Conservation (phyloP, 2,329 filamentous ascomycete genomes). For the Chaetomium strumarium region DNA sequence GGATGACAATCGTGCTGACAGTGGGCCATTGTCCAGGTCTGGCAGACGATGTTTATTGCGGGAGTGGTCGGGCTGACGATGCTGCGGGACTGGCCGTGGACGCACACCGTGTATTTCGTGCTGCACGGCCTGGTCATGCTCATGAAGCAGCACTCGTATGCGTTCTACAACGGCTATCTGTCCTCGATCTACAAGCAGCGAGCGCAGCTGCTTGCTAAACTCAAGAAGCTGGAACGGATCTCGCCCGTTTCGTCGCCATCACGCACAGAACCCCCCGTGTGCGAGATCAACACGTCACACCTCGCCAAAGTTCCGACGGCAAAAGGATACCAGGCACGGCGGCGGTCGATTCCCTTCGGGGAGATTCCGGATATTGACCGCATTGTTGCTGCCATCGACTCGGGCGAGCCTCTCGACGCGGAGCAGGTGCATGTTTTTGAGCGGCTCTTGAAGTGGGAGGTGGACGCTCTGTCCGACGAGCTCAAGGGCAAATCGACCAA, state of each 20-base stretch:
- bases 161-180: constrained; percentile 71
- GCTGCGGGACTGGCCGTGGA: constrained; percentile 74
- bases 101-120: constrained; percentile 72
- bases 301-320: constrained; percentile 38
- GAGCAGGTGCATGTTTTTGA: constrained; percentile 60
- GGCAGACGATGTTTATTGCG: constrained; percentile 61
- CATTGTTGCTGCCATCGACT: constrained; percentile 57
- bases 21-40: constrained; percentile 40
- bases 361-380: constrained; percentile 47
- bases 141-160: constrained; percentile 80
- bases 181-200: constrained; percentile 54
- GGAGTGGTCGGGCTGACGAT: constrained; percentile 60
- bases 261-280: constrained; percentile 35
- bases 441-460: constrained; percentile 60
- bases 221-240: constrained; percentile 53
- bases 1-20: neutral
- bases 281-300: constrained; percentile 41
- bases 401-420: constrained; percentile 51
- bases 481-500: constrained; percentile 56
- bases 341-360: constrained; percentile 32
- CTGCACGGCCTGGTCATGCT: constrained; percentile 69
- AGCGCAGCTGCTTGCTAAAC: constrained; percentile 36
- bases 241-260: constrained; percentile 41
- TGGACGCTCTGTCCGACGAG: constrained; percentile 58
- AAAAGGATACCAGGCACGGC: constrained; percentile 36